Percentiles rank a stretch among this genome's conserved stretches.
phyloP scores from a whole-genome alignment of 2,329 filamentous ascomycete species.

The Aspergillus clavatus region DNA sequence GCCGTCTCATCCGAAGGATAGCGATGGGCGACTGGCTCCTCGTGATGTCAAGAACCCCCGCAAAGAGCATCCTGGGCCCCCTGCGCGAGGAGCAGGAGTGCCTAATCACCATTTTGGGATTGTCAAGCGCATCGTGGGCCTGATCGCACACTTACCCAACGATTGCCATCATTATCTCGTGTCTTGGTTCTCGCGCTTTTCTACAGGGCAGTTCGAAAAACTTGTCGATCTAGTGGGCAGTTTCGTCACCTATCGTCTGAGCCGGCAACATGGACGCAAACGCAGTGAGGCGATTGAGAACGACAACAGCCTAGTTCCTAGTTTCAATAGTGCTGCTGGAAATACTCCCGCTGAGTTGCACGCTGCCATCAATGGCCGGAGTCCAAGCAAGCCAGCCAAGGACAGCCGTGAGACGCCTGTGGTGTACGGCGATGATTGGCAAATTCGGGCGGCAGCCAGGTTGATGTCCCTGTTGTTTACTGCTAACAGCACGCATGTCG shows the following conservation, averaged over 20 bases:
- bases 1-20: slow-evolving; percentile 26
- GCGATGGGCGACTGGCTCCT: slow-evolving; percentile 13
- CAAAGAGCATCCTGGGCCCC: slow-evolving; percentile 12
- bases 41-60: slow-evolving; percentile 13
- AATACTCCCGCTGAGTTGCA: slow-evolving; percentile 66
- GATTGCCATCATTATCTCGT: slow-evolving; percentile 73
- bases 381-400: slow-evolving; percentile 49
- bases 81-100: slow-evolving; percentile 27
- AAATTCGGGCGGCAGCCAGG: slow-evolving; percentile 73
- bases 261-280: slow-evolving; percentile 64
- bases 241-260: slow-evolving; percentile 76
- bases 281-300: slow-evolving; percentile 56
- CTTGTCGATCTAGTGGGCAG: slow-evolving; percentile 71
- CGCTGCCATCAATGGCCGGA: slow-evolving; percentile 60
- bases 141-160: slow-evolving; percentile 69
- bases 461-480: slow-evolving; percentile 77
- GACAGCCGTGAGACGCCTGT: slow-evolving; percentile 49
- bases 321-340: slow-evolving; percentile 61
- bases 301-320: slow-evolving; percentile 62
- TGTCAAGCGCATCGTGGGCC: slow-evolving; percentile 75
- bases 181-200: slow-evolving; percentile 70
- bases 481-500: slow-evolving; percentile 61
- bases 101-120: slow-evolving; percentile 73
- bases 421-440: slow-evolving; percentile 80
- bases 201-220: slow-evolving; percentile 62